Evolutionary conservation across 148 eudicot species (phyloP).

Genomic region (Rhododendron ferrugineum): DNA sequence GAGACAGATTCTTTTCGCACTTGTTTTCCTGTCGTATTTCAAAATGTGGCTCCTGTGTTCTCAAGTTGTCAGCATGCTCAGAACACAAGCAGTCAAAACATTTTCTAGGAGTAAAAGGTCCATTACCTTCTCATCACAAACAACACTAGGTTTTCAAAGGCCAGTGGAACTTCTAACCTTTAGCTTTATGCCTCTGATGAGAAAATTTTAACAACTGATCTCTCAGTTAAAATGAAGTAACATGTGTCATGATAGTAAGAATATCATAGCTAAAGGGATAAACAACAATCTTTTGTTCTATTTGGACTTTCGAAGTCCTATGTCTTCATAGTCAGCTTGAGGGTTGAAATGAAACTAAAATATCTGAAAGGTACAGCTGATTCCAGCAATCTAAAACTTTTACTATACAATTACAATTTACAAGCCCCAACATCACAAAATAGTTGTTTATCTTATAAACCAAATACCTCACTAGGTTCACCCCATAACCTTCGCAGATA

Average conservation of each 20-base stretch:
- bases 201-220: background rate
- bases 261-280: background rate
- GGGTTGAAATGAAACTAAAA: background rate
- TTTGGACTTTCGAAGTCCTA: background rate
- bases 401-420: background rate
- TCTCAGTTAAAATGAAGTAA: background rate
- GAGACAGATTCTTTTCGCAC: slow-evolving; percentile 1
- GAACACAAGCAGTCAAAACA: background rate
- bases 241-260: background rate
- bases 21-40: background rate
- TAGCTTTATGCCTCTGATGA: background rate
- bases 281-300: background rate
- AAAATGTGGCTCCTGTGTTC: background rate
- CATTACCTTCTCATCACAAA: background rate
- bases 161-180: background rate
- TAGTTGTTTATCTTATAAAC: background rate
- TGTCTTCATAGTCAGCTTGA: background rate
- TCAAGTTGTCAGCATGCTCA: background rate
- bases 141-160: background rate
- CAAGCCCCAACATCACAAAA: background rate
- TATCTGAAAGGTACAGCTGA: background rate
- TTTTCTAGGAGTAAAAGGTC: background rate
- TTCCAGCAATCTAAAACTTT: background rate
- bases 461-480: slow-evolving; percentile 75
- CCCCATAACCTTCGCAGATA: slow-evolving; percentile 96